These are phyloP conservation scores for Cytospora piceae DNA, from an alignment of 2,329 filamentous ascomycete species.

Conservation along the genomic window DNA sequence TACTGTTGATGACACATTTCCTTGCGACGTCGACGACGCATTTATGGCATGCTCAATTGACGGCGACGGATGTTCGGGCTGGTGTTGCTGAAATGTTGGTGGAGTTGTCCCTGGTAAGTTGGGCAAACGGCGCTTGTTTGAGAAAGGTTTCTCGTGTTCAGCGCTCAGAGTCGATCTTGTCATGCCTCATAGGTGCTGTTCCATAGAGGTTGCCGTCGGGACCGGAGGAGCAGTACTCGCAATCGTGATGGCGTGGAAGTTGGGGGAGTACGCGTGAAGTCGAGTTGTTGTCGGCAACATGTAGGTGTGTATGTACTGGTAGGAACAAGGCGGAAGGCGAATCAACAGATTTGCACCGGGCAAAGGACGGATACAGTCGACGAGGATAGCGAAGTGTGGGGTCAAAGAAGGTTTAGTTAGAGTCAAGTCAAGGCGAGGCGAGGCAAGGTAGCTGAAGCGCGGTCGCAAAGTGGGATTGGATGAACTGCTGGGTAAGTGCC, in stretches of 20 bases:
- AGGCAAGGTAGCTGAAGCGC: slow-evolving; percentile 10
- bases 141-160: slow-evolving; percentile 23
- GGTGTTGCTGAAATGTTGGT: slow-evolving; percentile 7
- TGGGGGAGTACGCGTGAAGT: not conserved
- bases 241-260: slow-evolving; percentile 4
- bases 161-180: slow-evolving; percentile 28
- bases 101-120: slow-evolving; percentile 11
- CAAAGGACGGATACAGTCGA: slow-evolving; percentile 16
- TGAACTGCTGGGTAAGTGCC: not conserved
- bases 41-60: slow-evolving; percentile 13
- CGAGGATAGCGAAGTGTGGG: slow-evolving; percentile 4
- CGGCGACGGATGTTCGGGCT: slow-evolving; percentile 4
- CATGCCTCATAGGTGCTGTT: slow-evolving; percentile 31
- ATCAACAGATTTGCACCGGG: slow-evolving; percentile 15
- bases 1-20: slow-evolving; percentile 28
- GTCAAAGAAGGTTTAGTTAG: not conserved
- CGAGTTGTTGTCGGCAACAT: slow-evolving; percentile 15
- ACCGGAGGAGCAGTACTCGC: slow-evolving; percentile 1
- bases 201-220: slow-evolving; percentile 11
- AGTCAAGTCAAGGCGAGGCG: slow-evolving; percentile 12
- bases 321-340: slow-evolving; percentile 4
- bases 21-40: slow-evolving; percentile 17
- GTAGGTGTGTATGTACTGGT: slow-evolving; percentile 4
- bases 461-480: slow-evolving; percentile 1
- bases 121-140: slow-evolving; percentile 22